Percentiles rank a stretch among this genome's conserved stretches.
Conservation (phyloP, 164 flowering plant genomes). For the Tetracentron sinense region DNA sequence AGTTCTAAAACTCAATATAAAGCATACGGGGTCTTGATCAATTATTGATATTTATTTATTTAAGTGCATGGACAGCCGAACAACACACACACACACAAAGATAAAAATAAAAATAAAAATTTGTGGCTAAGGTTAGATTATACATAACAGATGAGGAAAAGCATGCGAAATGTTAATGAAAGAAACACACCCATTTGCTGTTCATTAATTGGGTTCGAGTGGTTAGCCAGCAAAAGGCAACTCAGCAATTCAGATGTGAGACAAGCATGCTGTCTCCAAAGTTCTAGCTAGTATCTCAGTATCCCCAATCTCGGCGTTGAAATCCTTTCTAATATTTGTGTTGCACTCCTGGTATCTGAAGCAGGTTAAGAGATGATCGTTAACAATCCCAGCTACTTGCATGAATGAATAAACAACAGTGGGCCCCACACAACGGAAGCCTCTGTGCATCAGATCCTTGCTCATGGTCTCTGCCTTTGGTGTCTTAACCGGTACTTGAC, state of each 20-base stretch:
- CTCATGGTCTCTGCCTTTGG: slow-evolving; percentile 82
- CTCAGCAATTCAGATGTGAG: slow-evolving; percentile 13
- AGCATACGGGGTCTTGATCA: too few relatives aligned
- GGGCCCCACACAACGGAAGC: slow-evolving; percentile 84
- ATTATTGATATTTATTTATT: too few relatives aligned
- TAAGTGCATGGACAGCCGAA: too few relatives aligned
- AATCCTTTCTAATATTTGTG: slow-evolving; percentile 16
- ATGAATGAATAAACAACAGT: slow-evolving; percentile 80
- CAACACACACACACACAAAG: too few relatives aligned
- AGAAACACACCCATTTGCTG: neutral
- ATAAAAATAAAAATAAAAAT: too few relatives aligned
- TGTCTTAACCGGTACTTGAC: slow-evolving; percentile 82
- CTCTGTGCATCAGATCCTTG: slow-evolving; percentile 81
- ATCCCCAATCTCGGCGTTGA: slow-evolving; percentile 21
- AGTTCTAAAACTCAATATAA: too few relatives aligned
- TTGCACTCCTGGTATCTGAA: slow-evolving; percentile 68
- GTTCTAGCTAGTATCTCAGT: slow-evolving; percentile 18
- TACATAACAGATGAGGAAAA: neutral
- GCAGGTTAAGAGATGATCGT: slow-evolving; percentile 72
- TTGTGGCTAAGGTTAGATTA: neutral
- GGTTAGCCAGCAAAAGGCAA: slow-evolving; percentile 15
- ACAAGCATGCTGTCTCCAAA: slow-evolving; percentile 25
- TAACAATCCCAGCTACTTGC: slow-evolving; percentile 80
- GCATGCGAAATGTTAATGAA: neutral
- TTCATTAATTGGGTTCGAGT: slow-evolving; percentile 5